These are phyloP conservation scores for Metschnikowia lochheadii DNA, from an alignment of 805 yeast genomes.

Conservation along the genomic window DNA sequence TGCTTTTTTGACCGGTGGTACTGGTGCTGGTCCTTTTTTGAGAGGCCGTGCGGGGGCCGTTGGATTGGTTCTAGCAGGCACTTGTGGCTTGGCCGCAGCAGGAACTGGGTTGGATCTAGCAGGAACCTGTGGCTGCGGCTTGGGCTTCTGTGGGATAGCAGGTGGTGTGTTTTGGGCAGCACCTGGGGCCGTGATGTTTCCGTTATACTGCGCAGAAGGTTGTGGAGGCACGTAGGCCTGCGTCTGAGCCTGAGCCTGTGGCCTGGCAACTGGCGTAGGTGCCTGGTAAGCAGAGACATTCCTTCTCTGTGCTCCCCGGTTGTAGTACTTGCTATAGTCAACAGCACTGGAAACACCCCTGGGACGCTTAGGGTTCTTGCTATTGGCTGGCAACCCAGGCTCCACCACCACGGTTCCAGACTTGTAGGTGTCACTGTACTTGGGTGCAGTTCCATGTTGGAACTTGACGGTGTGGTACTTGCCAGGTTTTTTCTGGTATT, in stretches of 20 bases:
- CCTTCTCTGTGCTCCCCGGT: conserved; percentile 23
- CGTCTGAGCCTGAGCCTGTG: conserved; percentile 9
- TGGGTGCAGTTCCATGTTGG: conserved; percentile 55
- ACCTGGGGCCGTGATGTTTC: conserved; percentile 10
- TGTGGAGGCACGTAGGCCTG: conserved; percentile 15
- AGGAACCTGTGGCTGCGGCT: conserved; percentile 14
- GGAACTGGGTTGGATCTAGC: conserved; percentile 2
- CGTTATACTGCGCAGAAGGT: conserved; percentile 14
- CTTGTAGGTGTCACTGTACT: conserved; percentile 71
- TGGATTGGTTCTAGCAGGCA: conserved; percentile 9
- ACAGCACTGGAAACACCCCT: conserved; percentile 43
- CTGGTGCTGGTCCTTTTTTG: conserved; percentile 44
- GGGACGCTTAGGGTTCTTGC: conserved; percentile 74
- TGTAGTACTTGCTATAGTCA: conserved; percentile 42
- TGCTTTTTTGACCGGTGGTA: conserved; percentile 53
- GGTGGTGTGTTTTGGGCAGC: conserved; percentile 3
- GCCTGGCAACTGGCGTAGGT: conserved; percentile 18
- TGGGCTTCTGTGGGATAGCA: conserved; percentile 12
- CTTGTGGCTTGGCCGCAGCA: conserved; percentile 10
- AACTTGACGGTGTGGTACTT: conserved; percentile 73
- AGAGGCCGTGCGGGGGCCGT: conserved; percentile 25
- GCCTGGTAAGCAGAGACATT: conserved; percentile 10
- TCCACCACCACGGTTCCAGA: conserved; percentile 82
- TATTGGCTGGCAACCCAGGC: conserved; percentile 70
- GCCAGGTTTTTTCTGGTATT: conserved; percentile 89